phyloP scores from a whole-genome alignment of 2,329 filamentous ascomycete species.

The Hypoxylon sp. region DNA sequence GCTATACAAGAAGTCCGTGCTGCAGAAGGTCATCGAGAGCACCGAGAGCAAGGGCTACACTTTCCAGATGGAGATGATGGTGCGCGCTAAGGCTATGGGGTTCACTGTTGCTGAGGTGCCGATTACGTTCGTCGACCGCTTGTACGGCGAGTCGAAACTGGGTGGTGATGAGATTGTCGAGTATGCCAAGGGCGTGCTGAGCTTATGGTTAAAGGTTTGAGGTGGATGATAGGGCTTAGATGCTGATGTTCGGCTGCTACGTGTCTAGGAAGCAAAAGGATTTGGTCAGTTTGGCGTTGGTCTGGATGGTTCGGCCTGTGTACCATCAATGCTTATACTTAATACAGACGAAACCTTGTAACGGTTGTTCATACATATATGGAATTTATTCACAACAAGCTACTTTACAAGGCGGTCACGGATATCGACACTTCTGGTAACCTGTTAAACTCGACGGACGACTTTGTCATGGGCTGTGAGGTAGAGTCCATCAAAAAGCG shows the following conservation, averaged over 20 bases:
- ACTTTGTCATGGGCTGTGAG: background rate
- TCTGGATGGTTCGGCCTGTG: slow-evolving; percentile 47
- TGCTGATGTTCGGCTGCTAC: slow-evolving; percentile 11
- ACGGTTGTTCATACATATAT: slow-evolving; percentile 16
- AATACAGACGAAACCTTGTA: slow-evolving; percentile 37
- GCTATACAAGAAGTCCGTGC: slow-evolving; percentile 90
- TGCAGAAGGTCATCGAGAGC: slow-evolving; percentile 90
- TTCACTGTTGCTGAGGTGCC: slow-evolving; percentile 95
- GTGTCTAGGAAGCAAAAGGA: slow-evolving; percentile 33
- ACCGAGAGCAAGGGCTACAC: slow-evolving; percentile 98
- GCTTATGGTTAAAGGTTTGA: slow-evolving; percentile 83
- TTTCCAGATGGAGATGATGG: slow-evolving; percentile 99
- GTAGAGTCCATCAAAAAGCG: background rate
- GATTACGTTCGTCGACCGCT: slow-evolving; percentile 93
- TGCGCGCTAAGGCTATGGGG: slow-evolving; percentile 95
- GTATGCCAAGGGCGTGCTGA: slow-evolving; percentile 89
- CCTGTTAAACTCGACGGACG: background rate
- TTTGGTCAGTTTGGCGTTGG: slow-evolving; percentile 45
- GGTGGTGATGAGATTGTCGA: slow-evolving; percentile 96
- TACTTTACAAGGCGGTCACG: background rate
- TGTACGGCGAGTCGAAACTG: slow-evolving; percentile 96
- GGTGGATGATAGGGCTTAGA: background rate
- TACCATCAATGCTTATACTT: slow-evolving; percentile 46
- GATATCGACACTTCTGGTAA: background rate
- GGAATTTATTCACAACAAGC: background rate